Percentiles rank a stretch among this genome's conserved stretches.
phyloP scores from a whole-genome alignment of 371 early-diverging fungal genomes.

The Caulochytrium protostelioides region DNA sequence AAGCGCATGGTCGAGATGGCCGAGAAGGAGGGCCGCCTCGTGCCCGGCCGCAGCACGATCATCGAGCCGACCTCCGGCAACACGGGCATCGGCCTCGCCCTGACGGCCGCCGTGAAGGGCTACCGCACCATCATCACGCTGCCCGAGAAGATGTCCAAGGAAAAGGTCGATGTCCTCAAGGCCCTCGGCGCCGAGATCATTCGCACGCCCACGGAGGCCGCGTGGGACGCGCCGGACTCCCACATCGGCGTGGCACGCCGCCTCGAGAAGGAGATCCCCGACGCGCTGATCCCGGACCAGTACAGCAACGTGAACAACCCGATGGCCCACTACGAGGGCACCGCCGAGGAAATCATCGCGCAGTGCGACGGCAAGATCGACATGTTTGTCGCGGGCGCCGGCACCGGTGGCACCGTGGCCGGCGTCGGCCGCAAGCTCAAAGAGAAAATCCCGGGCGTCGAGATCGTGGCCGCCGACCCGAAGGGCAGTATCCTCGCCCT shows the following conservation, averaged over 20 bases:
- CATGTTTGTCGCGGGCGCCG: slow-evolving; percentile 87
- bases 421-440: slow-evolving; percentile 81
- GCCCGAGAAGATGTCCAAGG: slow-evolving; percentile 95
- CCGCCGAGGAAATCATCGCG: slow-evolving; percentile 29
- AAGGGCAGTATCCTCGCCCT: slow-evolving; percentile 78
- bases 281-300: slow-evolving; percentile 88
- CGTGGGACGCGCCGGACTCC: slow-evolving; percentile 90
- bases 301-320: slow-evolving; percentile 89
- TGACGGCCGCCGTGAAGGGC: slow-evolving; percentile 87
- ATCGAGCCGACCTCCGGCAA: slow-evolving; percentile 94
- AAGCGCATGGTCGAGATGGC: slow-evolving; percentile 86
- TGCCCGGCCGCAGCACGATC: slow-evolving; percentile 65
- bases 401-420: slow-evolving; percentile 94
- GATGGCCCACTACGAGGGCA: slow-evolving; percentile 78
- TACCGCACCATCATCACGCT: slow-evolving; percentile 88
- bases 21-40: slow-evolving; percentile 67
- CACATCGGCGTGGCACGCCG: slow-evolving; percentile 88
- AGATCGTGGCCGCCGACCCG: slow-evolving; percentile 86
- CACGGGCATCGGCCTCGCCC: slow-evolving; percentile 76
- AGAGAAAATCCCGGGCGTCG: slow-evolving; percentile 65
- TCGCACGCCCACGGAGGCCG: slow-evolving; percentile 93
- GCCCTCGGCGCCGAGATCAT: slow-evolving; percentile 91
- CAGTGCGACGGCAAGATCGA: slow-evolving; percentile 71
- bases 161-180: slow-evolving; percentile 90
- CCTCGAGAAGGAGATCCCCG: slow-evolving; percentile 72